A percentile compares a stretch with the other conserved stretches of the same genome.
Conservation (phyloP, 805 yeast genomes). For the Lachancea sp. region DNA sequence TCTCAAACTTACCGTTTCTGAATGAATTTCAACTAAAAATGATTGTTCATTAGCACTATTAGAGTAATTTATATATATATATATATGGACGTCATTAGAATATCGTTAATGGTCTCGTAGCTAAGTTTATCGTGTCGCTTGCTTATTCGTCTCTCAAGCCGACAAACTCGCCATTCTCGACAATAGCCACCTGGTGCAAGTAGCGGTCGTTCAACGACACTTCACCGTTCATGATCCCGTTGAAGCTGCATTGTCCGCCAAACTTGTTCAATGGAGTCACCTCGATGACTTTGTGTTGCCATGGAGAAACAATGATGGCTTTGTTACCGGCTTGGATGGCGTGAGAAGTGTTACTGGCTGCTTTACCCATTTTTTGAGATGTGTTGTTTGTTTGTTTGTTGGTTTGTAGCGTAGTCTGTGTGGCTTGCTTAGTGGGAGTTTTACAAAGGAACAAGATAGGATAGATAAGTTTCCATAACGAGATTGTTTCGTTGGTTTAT, state of each 20-base stretch:
- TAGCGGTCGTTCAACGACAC: constrained; percentile 9
- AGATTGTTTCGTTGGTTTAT: too few relatives aligned
- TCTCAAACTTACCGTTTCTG: too few relatives aligned
- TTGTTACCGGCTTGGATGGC: constrained; percentile 12
- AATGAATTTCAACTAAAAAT: too few relatives aligned
- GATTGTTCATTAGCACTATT: too few relatives aligned
- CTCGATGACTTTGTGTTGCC: constrained; percentile 11
- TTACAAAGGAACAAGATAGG: neutral
- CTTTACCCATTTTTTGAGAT: constrained; percentile 9
- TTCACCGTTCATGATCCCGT: constrained; percentile 9
- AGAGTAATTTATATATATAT: too few relatives aligned
- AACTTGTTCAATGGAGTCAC: constrained; percentile 7
- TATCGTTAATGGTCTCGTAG: too few relatives aligned
- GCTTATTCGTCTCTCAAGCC: constrained; percentile 9
- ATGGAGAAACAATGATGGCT: constrained; percentile 9
- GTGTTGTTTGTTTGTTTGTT: neutral
- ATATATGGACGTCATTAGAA: too few relatives aligned
- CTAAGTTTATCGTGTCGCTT: too few relatives aligned
- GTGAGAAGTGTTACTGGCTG: constrained; percentile 10
- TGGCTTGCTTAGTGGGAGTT: neutral
- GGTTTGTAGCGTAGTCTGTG: too few relatives aligned
- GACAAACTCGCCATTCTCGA: constrained; percentile 8
- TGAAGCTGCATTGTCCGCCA: constrained; percentile 11
- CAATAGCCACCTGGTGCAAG: constrained; percentile 9
- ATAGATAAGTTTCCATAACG: too few relatives aligned